Evolutionary conservation across 208 protist species (phyloP), one percentile per base, ranked within the genome.

Genomic region (Jaenimonas drosophilae): DNA sequence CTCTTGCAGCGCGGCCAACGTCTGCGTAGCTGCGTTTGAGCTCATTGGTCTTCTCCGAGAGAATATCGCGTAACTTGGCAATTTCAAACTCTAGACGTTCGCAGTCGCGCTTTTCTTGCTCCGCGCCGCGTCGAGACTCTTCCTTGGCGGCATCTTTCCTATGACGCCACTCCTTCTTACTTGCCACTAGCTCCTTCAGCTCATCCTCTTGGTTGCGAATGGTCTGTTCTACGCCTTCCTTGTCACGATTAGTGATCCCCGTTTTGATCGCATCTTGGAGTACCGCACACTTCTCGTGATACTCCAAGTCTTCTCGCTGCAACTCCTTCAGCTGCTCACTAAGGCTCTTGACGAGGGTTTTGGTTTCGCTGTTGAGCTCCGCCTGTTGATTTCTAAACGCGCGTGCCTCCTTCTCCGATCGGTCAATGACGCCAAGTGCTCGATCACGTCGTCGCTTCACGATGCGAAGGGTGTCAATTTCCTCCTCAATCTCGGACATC

Each of bases 191-290:
- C 3, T 51, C 26, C 2, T 51, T 28, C 21, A 76, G 63, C 34
- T 32, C 45, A 20, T 23, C 37, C n/a, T 75, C 54, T 41, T 82
- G 67, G 29, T 50, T 20, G 21, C 52, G n/a, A 12, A 76, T 30
- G 30, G 54, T 52, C 16, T 64, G 27, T 34, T 28, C 52, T 27
- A 88, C 50, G 3, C 43, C 27, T 4, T 54, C 41, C 4, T 76
- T 62, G 5, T 88, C 70, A 20, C 69, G 63, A n/a, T 70, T 71
- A 19, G 63, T 64, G 16, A 82, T 63, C 26, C 61, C 70, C n/a
- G 75, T 38, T 45, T 78, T 65, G 1, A 77, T 25, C 57, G 76
- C 65, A 19, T 69, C 62, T 45, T 85, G 72, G 43, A 89, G 41
- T 11, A 41, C 34, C 2, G 66, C 67, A 27, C 50, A 76, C 32